These are phyloP conservation scores for Nakaseomyces nivariensis DNA, from an alignment of 1,139 yeast genomes.

Conservation along the genomic window DNA sequence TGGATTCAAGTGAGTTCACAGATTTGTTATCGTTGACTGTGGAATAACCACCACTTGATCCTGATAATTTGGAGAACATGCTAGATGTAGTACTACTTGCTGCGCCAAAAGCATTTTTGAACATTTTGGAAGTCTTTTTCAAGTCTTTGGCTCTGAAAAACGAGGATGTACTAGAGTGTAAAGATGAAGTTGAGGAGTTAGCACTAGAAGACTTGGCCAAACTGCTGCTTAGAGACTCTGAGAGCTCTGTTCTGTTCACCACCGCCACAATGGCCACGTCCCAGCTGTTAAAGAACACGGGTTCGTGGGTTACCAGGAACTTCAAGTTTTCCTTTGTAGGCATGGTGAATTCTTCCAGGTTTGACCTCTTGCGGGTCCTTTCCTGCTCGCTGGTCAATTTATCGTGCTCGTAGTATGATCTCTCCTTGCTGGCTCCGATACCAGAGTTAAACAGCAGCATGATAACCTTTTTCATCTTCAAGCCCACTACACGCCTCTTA, in stretches of 20 bases:
- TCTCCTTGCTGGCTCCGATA: conserved; percentile 51
- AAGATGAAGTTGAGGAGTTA: conserved; percentile 4
- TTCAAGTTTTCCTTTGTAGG: conserved; percentile 48
- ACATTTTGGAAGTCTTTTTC: conserved; percentile 19
- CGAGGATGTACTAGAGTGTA: not conserved
- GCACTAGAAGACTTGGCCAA: conserved; percentile 1
- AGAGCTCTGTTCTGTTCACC: conserved; percentile 11
- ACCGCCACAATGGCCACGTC: conserved; percentile 63
- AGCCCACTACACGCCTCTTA: conserved; percentile 56
- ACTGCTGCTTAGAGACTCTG: not conserved
- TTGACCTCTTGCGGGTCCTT: conserved; percentile 22
- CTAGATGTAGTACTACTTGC: conserved; percentile 9
- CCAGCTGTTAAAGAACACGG: conserved; percentile 46
- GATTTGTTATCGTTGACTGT: not conserved
- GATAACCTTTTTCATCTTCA: conserved; percentile 51
- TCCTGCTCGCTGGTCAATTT: conserved; percentile 21
- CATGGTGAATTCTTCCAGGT: conserved; percentile 34
- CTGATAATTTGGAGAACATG: conserved; percentile 25
- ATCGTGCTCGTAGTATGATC: conserved; percentile 37
- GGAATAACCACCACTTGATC: not conserved
- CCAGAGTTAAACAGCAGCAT: conserved; percentile 68
- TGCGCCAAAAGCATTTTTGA: conserved; percentile 24
- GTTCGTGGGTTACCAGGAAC: conserved; percentile 36
- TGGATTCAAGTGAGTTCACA: not conserved
- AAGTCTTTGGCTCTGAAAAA: conserved; percentile 1